Evolutionary conservation across 2,329 filamentous ascomycete species (phyloP), one percentile per base, ranked within the genome.

Genomic region (Paecilomyces sp.): DNA sequence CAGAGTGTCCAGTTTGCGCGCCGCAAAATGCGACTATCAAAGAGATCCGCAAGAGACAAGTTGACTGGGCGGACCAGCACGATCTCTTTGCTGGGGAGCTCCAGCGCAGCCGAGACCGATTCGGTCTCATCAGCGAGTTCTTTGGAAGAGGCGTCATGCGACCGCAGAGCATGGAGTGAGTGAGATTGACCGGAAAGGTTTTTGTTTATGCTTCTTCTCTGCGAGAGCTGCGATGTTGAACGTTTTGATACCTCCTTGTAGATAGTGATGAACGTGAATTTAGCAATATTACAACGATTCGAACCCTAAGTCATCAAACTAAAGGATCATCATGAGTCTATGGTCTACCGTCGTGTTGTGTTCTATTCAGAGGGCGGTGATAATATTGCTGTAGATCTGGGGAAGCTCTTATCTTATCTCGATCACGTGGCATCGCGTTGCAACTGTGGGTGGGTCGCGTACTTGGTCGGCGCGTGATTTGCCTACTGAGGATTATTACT

Each of bases 101-200:
- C 64, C 86, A 86, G 68, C 80, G 87, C 64, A 91, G 89, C 58
- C 86, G 87, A 47, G 92, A 96, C 74, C 83, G 90, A 57, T 97
- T 97, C 74, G 89, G 85, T n/a, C 93, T 91, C 1, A 85, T 97
- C 59, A 91, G 91, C 61, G 91, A 96, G 71, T 99, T 94, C 85
- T 97, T 96, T 80, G 93, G 92, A 0, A 81, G 92, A 60, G 93
- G 94, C 0, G 92, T 97, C 3, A 96, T 97, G 92, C 84, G 69
- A 57, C 66, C 74, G 25, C 72, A 74, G 60, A 68, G 62, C 60
- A 72, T 68, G 68, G 73, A 75, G 54, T 67, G 62, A 64, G 54
- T 18, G n/a, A n/a, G 31, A 9, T 33, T 33, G 11, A 33, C 8
- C 2, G 11, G 9, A 8, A 33, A 33, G n/a, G 11, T 56, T 36